Base-by-base conservation (phyloP, 208 protist species). In the Leishmania amazonensis region DNA sequence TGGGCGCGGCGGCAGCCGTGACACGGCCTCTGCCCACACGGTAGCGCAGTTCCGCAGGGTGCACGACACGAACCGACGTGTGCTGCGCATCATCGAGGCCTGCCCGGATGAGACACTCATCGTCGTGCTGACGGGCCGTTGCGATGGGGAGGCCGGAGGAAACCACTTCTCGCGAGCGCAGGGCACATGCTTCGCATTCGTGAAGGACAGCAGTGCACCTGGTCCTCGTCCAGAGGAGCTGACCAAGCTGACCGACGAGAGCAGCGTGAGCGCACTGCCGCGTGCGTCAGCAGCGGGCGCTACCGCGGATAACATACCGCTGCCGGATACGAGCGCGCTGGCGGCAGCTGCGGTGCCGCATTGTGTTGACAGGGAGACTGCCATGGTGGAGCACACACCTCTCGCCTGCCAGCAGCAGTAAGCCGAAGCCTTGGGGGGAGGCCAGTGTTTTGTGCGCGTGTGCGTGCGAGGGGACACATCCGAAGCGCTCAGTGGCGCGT, bases 41-140 rank as follows among this genome's bases (percentile, higher is more conserved):
- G 86, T 78, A 40, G 81, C 51, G 51, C 88, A 93, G 80, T 73
- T 90, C 17, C 75, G 75, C 45, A 65, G 79, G 31, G 90, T 93
- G 42, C 84, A 86, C 9, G 86, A 88, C 49, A 90, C 87, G 3
- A 97, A 97, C 79, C 65, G 83, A 1, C 94, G 86, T 49, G 88
- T 97, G 54, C 75, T 96, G 88, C 88, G 85, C 58, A 87, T 97
- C n/a, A 75, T 97, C 49, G 86, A 90, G 38, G 92, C 91, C 40
- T 87, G 85, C 28, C 91, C 91, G 21, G 87, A 97, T 31, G 90
- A 94, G 49, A 95, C 91, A 17, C 80, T 97, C 47, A 83, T 97
- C 13, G 6, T 95, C 45, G 76, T 97, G 28, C 19, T 97, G 17
- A 81, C 85, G 15, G 91, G 81, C 1, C 87, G 83, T 28, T 90